Base-by-base conservation (phyloP, 495 filamentous ascomycete genomes). In the Hypoxylon trugodes region DNA sequence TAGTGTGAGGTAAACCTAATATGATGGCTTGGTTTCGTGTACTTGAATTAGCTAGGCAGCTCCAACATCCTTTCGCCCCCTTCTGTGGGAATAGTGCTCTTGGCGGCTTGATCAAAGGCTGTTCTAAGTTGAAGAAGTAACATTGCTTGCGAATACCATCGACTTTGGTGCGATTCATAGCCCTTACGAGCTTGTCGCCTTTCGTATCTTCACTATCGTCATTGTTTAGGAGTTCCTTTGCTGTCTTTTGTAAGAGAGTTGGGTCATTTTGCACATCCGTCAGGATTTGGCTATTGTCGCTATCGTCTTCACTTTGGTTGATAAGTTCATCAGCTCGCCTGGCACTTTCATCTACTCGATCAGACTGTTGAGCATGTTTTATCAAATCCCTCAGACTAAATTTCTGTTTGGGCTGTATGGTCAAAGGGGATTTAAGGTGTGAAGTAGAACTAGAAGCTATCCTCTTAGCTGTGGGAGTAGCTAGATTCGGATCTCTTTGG, bases 141-240 rank as follows among this genome's bases (percentile, higher is more conserved):
- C 86, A 94, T 13, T 78, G 71, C 33, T 80, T 84, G 15, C 83
- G 81, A 10, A 81, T 66, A 12, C 83, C 81, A 33, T 86, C 82
- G 7, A 88, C 88, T 54, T 93, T 89, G 6, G 90, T 94, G 62
- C 92, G 83, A 62, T 86, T 82, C 28, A 96, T 82, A 30, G 92
- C 92, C 49, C 84, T 81, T 30, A 88, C 75, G 6, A 95, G 73
- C 71, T 86, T 88, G 43, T 78, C 76, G 2, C 82, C 73, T 5
- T 75, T 81, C 19, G 79, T 74, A 24, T 82, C 85, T 49, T 86
- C 82, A n/a, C n/a, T n/a, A 42, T 85, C 81, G 2, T 81, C 78
- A 8, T 77, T 60, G 18, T 88, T 68, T 12, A 86, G 71, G 9
- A 87, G 67, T 13, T 72, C 68, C 49, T 65, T 62, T 50, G 77